A percentile compares a stretch with the other conserved stretches of the same genome.
Evolutionary conservation across 257 asterid genomes (phyloP).

Genomic region (Capsicum rhomboideum): DNA sequence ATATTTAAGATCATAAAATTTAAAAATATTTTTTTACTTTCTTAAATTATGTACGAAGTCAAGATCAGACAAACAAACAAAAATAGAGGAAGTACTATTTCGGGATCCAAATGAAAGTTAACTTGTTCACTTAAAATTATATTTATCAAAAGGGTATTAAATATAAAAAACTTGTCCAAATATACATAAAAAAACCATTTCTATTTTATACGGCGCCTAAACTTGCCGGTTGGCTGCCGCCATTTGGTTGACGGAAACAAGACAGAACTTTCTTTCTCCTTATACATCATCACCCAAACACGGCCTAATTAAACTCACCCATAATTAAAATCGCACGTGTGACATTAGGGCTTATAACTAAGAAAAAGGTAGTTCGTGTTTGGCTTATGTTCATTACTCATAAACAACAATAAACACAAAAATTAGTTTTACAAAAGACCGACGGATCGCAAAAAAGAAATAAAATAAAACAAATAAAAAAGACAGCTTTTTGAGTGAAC

Average conservation of each 20-base stretch:
- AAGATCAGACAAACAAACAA: no score
- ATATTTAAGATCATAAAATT: no score
- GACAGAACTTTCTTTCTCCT: not conserved
- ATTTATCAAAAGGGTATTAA: not conserved
- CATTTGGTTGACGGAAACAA: not conserved
- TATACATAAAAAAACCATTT: not conserved
- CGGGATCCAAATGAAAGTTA: not conserved
- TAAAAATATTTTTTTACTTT: no score
- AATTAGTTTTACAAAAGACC: not conserved
- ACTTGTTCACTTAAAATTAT: not conserved
- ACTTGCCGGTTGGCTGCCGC: not conserved
- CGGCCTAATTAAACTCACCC: not conserved
- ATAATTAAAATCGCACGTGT: slow-evolving; percentile 6
- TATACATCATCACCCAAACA: not conserved
- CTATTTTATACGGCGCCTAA: not conserved
- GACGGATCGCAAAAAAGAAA: not conserved
- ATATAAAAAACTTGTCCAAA: no score
- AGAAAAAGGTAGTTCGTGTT: slow-evolving; percentile 7
- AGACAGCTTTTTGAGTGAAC: slow-evolving; percentile 3
- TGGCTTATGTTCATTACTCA: not conserved
- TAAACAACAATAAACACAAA: not conserved
- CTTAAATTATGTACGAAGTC: no score
- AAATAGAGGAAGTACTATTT: not conserved
- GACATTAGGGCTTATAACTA: not conserved
- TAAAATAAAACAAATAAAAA: not conserved